These are phyloP conservation scores for Prunella vulgaris DNA, from an alignment of 257 asterid species.

Conservation along the genomic window DNA sequence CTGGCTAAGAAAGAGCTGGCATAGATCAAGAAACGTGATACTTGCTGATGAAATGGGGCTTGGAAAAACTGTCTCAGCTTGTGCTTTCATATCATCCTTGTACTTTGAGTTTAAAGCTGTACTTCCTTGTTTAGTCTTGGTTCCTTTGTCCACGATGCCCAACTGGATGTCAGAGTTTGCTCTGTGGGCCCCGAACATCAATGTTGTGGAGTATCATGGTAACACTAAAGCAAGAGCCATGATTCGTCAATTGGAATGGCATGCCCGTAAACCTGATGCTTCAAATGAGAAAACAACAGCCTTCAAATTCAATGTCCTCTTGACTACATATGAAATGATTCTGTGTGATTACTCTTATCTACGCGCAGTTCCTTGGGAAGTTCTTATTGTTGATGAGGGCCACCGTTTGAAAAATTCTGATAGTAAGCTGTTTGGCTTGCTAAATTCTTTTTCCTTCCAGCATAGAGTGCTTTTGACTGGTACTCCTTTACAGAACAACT, in stretches of 20 bases:
- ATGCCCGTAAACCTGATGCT: conserved; percentile 46
- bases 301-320: conserved; percentile 79
- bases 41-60: conserved; percentile 99
- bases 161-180: conserved; percentile 98
- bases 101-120: conserved; percentile 74
- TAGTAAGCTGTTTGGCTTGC: conserved; percentile 84
- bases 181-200: conserved; percentile 91
- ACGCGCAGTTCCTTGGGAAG: conserved; percentile 98
- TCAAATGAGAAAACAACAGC: conserved; percentile 50
- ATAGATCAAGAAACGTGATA: conserved; percentile 83
- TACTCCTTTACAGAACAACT: conserved; percentile 97
- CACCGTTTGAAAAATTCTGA: conserved; percentile 88
- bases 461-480: conserved; percentile 93
- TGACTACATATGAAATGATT: conserved; percentile 97
- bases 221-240: conserved; percentile 69
- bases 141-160: conserved; percentile 98
- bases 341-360: conserved; percentile 77
- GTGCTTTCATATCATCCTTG: conserved; percentile 84
- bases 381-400: conserved; percentile 99
- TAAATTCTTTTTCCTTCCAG: conserved; percentile 87
- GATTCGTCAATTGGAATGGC: conserved; percentile 96
- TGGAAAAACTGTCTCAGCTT: conserved; percentile 94
- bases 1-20: conserved; percentile 98
- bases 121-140: conserved; percentile 90
- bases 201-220: conserved; percentile 96